These are phyloP conservation scores for Crithidia expoeki DNA, from an alignment of 208 protist genomes.

Conservation along the genomic window DNA sequence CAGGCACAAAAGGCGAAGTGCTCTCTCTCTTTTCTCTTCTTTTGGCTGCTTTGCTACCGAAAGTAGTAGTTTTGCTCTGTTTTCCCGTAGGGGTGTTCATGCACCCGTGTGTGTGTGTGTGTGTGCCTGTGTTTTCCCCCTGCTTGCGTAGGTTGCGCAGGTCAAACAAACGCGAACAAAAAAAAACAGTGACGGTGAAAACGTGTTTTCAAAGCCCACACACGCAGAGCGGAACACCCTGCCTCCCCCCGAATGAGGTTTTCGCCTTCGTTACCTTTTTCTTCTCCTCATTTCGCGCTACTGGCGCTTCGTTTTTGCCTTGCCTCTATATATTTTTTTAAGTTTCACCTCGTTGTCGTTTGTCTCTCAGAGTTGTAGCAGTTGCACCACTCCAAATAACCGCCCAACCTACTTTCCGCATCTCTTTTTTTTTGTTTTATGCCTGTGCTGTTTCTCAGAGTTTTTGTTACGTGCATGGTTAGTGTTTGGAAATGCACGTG, in stretches of 20 bases:
- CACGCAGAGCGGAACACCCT: too few species aligned
- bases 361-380: neutral
- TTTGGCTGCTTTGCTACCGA: too few species aligned
- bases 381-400: slow-evolving; percentile 5
- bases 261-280: too few species aligned
- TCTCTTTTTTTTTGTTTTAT: slow-evolving; percentile 5
- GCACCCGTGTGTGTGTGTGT: neutral
- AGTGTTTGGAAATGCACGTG: too few species aligned
- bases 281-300: neutral
- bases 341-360: neutral
- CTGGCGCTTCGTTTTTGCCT: neutral
- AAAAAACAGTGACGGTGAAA: too few species aligned
- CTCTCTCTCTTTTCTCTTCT: neutral
- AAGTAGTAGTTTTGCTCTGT: neutral
- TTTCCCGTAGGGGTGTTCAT: neutral
- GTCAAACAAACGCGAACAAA: too few species aligned
- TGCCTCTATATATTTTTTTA: neutral
- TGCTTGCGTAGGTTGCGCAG: too few species aligned
- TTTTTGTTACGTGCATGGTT: neutral
- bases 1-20: too few species aligned
- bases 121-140: neutral
- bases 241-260: too few species aligned
- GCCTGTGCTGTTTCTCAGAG: neutral
- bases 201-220: too few species aligned
- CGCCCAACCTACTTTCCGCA: neutral